Percentiles rank a stretch among this genome's conserved stretches.
These are phyloP conservation scores for Malus asiatica DNA, from an alignment of 306 rosid genomes.

Conservation along the genomic window DNA sequence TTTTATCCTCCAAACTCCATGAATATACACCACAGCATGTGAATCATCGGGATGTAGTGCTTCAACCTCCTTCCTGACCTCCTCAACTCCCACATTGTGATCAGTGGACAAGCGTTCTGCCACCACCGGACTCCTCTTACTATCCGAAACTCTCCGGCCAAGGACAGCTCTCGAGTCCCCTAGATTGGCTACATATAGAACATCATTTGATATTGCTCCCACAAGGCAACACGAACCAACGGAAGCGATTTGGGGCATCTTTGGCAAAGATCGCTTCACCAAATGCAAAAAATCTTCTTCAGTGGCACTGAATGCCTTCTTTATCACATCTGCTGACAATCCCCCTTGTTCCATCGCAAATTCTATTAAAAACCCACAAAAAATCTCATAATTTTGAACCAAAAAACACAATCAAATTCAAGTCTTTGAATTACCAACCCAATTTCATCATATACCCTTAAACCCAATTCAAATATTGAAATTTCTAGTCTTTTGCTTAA, in stretches of 20 bases:
- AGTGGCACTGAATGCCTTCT: conserved; percentile 75
- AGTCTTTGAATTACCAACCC: neutral
- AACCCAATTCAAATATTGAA: neutral
- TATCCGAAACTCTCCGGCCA: conserved; percentile 40
- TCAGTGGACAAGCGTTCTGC: conserved; percentile 83
- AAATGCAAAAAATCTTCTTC: conserved; percentile 73
- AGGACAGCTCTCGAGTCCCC: conserved; percentile 96
- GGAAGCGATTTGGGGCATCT: conserved; percentile 71
- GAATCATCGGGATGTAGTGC: conserved; percentile 95
- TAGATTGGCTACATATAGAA: conserved; percentile 75
- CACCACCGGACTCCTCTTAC: conserved; percentile 32
- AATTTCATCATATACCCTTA: neutral
- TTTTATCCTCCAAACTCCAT: conserved; percentile 93
- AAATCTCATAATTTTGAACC: neutral
- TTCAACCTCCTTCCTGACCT: conserved; percentile 84
- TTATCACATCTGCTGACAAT: conserved; percentile 70
- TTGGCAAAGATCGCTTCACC: conserved; percentile 54
- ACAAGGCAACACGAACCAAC: conserved; percentile 93
- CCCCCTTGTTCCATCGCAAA: conserved; percentile 83
- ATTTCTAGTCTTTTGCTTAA: neutral
- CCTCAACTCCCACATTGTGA: conserved; percentile 85
- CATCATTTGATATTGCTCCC: conserved; percentile 72
- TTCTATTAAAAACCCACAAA: conserved; percentile 40
- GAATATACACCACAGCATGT: conserved; percentile 60
- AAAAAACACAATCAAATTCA: neutral